A percentile compares a stretch with the other conserved stretches of the same genome.
Evolutionary conservation across 2,329 filamentous ascomycete genomes (phyloP).

Genomic region (Nothophaeocryptopus gaeumannii): DNA sequence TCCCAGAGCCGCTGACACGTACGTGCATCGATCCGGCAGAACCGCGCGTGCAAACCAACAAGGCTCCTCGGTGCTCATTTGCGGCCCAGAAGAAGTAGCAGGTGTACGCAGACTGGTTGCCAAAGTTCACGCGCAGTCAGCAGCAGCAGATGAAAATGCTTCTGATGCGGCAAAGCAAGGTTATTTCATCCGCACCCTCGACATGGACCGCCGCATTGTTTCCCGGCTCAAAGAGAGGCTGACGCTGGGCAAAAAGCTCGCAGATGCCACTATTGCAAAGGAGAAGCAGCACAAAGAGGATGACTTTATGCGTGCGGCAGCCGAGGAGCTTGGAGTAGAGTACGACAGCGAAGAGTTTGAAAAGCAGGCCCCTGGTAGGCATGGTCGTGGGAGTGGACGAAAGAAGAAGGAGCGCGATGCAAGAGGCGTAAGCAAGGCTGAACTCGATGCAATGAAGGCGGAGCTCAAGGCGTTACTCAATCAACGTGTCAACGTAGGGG

Average conservation of each 20-base stretch:
- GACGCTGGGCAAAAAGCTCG: constrained; percentile 78
- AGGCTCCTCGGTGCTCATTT: constrained; percentile 83
- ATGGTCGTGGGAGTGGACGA: constrained; percentile 64
- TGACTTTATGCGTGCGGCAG: constrained; percentile 76
- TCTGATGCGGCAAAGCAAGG: constrained; percentile 47
- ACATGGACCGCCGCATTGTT: constrained; percentile 78
- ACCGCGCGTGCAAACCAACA: constrained; percentile 78
- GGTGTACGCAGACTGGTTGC: constrained; percentile 79
- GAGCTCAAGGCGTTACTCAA: constrained; percentile 69
- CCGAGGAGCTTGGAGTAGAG: constrained; percentile 89
- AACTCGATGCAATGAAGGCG: constrained; percentile 66
- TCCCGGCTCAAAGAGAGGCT: constrained; percentile 73
- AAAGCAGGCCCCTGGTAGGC: constrained; percentile 56
- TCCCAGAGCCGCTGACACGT: constrained; percentile 84
- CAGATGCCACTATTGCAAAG: constrained; percentile 79
- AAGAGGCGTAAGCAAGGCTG: constrained; percentile 65
- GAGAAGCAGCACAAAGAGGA: constrained; percentile 82
- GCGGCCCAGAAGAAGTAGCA: constrained; percentile 83
- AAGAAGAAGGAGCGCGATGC: constrained; percentile 73
- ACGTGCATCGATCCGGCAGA: constrained; percentile 91
- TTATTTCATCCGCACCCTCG: constrained; percentile 74
- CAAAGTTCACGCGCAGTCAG: constrained; percentile 72
- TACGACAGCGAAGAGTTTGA: constrained; percentile 87
- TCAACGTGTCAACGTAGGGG: constrained; percentile 77
- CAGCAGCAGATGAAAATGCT: constrained; percentile 42